These are phyloP conservation scores for Aspergillus amoenus DNA, from an alignment of 2,329 filamentous ascomycete species.

Conservation along the genomic window DNA sequence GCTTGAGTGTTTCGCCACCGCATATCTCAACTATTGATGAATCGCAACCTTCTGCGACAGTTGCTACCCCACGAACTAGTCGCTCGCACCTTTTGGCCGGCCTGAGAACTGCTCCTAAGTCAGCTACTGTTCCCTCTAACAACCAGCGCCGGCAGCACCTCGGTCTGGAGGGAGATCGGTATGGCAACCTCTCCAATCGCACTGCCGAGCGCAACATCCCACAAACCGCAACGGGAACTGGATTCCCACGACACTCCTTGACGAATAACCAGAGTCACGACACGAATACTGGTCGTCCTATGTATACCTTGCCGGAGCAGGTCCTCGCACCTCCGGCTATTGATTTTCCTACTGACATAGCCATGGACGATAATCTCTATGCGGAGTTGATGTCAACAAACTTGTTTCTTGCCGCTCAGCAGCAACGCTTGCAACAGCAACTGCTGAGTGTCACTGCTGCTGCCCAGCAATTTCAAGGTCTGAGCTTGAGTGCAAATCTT, in stretches of 20 bases:
- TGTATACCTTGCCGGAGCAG: conserved; percentile 77
- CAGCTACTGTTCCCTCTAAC: conserved; percentile 67
- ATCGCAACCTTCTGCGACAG: conserved; percentile 63
- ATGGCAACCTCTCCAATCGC: conserved; percentile 45
- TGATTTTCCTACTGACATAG: conserved; percentile 65
- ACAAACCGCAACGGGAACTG: conserved; percentile 59
- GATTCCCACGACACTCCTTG: conserved; percentile 50
- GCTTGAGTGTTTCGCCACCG: conserved; percentile 74
- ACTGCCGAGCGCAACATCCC: conserved; percentile 49
- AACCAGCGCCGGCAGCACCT: conserved; percentile 59
- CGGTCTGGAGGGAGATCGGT: conserved; percentile 50
- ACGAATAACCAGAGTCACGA: conserved; percentile 31
- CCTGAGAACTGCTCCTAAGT: conserved; percentile 90
- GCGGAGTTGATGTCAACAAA: conserved; percentile 90
- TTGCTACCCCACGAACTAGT: conserved; percentile 85
- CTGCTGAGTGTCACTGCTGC: conserved; percentile 79
- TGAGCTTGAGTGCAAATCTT: conserved; percentile 61
- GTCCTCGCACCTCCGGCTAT: conserved; percentile 69
- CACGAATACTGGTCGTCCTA: conserved; percentile 52
- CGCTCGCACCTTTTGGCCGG: conserved; percentile 92
- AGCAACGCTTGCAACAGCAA: conserved; percentile 93
- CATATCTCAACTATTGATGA: conserved; percentile 68
- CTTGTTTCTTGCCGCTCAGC: conserved; percentile 87
- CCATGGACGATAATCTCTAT: conserved; percentile 82
- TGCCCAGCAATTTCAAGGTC: conserved; percentile 76